Conservation (phyloP, 2,329 filamentous ascomycete genomes). For the Cercospora sojina region DNA sequence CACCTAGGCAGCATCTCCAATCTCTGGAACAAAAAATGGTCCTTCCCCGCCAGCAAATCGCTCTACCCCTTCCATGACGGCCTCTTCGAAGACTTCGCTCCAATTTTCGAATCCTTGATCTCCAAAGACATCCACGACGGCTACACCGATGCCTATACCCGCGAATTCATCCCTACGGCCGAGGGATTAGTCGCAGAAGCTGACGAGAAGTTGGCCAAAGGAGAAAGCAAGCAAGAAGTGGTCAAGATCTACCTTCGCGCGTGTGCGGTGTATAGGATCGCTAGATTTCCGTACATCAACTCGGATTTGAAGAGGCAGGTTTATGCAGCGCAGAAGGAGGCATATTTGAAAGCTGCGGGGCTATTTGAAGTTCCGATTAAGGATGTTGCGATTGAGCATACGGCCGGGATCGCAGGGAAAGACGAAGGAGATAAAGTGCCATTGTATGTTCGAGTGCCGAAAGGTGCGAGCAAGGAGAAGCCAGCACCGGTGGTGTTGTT, state of each 20-base stretch:
- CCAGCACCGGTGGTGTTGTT: slow-evolving; percentile 54
- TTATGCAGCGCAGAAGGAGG: slow-evolving; percentile 40
- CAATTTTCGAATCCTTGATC: slow-evolving; percentile 41
- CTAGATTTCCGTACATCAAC: slow-evolving; percentile 42
- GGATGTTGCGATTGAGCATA: slow-evolving; percentile 44
- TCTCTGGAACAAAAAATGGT: slow-evolving; percentile 47
- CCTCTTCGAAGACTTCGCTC: slow-evolving; percentile 41
- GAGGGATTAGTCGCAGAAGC: slow-evolving; percentile 36
- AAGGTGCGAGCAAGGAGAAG: slow-evolving; percentile 33
- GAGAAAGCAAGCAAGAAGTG: slow-evolving; percentile 32
- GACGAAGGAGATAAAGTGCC: slow-evolving; percentile 42
- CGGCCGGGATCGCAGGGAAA: slow-evolving; percentile 33
- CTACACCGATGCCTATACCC: slow-evolving; percentile 41
- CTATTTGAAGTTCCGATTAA: slow-evolving; percentile 41
- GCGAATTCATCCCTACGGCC: slow-evolving; percentile 39
- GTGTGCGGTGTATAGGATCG: slow-evolving; percentile 40
- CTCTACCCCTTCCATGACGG: slow-evolving; percentile 36
- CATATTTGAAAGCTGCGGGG: slow-evolving; percentile 39
- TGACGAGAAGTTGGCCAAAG: slow-evolving; percentile 26
- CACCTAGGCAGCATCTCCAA: slow-evolving; percentile 61
- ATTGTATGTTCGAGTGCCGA: slow-evolving; percentile 42
- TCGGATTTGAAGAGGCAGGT: slow-evolving; percentile 37
- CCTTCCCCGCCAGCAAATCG: slow-evolving; percentile 35
- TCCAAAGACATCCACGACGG: slow-evolving; percentile 41
- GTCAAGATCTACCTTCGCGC: slow-evolving; percentile 40